phyloP scores from a whole-genome alignment of 2,329 filamentous ascomycete genomes.

The Spiromastix sp. region DNA sequence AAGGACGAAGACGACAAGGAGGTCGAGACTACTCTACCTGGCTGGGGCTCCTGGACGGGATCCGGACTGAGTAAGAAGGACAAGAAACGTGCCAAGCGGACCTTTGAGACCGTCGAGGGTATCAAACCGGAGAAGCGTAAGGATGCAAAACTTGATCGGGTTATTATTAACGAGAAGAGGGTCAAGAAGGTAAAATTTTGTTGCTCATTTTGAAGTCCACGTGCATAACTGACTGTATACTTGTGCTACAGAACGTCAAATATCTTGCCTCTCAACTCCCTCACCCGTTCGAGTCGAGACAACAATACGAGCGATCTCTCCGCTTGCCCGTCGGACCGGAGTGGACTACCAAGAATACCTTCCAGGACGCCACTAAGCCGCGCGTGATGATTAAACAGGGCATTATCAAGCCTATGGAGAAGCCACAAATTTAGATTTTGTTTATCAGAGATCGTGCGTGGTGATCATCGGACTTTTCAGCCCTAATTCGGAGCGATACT shows the following conservation, averaged over 20 bases:
- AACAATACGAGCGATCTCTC: conserved; percentile 84
- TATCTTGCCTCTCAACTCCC: conserved; percentile 78
- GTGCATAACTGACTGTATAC: conserved; percentile 8
- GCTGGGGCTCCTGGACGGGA: conserved; percentile 90
- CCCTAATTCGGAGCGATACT: no score
- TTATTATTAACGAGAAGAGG: conserved; percentile 87
- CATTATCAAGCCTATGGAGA: conserved; percentile 76
- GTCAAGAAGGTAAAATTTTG: conserved; percentile 73
- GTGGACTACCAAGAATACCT: conserved; percentile 93
- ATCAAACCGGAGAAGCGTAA: conserved; percentile 66
- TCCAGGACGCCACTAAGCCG: conserved; percentile 82
- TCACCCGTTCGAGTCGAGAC: conserved; percentile 75
- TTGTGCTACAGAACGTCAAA: conserved; percentile 56
- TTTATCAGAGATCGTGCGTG: no score
- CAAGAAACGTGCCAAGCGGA: conserved; percentile 39
- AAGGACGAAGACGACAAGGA: conserved; percentile 74
- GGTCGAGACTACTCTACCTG: conserved; percentile 74
- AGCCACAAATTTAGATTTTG: conserved; percentile 48
- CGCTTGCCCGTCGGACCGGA: conserved; percentile 82
- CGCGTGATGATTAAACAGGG: conserved; percentile 85
- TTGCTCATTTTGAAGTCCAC: neutral
- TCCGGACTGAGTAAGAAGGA: conserved; percentile 65
- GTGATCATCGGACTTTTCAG: no score
- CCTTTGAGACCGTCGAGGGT: conserved; percentile 47
- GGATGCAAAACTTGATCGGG: conserved; percentile 70